Evolutionary conservation across 441 rosid species (phyloP).

Genomic region (Syzygium syzygioides): DNA sequence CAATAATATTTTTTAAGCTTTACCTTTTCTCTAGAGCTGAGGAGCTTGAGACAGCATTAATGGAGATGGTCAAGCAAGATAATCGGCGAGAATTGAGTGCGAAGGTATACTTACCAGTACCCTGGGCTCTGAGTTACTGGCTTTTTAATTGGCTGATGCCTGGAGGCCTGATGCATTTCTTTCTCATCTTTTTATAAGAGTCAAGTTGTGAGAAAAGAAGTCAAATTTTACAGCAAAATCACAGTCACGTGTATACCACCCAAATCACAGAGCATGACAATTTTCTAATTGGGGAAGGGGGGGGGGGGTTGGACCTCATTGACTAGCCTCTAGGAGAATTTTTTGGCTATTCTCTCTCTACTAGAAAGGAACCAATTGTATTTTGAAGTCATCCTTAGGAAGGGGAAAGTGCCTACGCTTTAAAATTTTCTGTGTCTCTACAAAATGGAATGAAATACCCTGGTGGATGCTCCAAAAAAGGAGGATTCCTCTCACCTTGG

Average conservation of each 20-base stretch:
- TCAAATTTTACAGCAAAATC: background rate
- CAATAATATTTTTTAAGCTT: background rate
- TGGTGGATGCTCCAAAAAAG: background rate
- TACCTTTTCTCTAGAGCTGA: conserved; percentile 58
- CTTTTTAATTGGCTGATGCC: background rate
- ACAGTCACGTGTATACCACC: background rate
- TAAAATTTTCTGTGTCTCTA: background rate
- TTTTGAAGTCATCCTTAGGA: background rate
- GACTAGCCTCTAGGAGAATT: background rate
- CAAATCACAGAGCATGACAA: background rate
- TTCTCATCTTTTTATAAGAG: background rate
- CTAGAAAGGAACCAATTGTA: background rate
- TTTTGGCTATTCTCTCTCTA: background rate
- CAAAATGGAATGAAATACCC: background rate
- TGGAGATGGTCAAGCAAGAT: conserved; percentile 98
- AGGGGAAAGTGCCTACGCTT: background rate
- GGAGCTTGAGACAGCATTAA: conserved; percentile 96
- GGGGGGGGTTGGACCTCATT: background rate
- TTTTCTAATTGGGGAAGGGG: background rate
- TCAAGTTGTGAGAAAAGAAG: background rate
- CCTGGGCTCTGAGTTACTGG: background rate
- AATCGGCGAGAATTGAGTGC: conserved; percentile 93
- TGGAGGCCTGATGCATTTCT: background rate
- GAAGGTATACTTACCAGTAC: conserved; percentile 36
- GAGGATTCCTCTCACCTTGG: background rate